These are phyloP conservation scores for Scheffersomyces illinoinensis DNA, from an alignment of 1,139 yeast species.

Conservation along the genomic window DNA sequence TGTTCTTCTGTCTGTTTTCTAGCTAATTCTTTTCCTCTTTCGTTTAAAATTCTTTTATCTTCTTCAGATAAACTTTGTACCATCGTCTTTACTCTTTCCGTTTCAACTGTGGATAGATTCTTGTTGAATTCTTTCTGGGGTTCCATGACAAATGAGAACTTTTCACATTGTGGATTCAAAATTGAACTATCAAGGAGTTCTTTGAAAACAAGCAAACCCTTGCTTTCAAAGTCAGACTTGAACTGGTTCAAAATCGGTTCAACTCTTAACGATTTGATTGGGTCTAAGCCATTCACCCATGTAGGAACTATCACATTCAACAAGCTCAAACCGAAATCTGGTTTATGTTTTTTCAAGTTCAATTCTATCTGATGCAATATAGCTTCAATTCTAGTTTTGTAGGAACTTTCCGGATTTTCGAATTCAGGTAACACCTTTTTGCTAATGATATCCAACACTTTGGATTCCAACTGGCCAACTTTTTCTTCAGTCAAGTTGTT, in stretches of 20 bases:
- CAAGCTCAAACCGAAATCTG: conserved; percentile 85
- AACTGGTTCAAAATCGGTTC: conserved; percentile 60
- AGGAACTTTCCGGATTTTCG: conserved; percentile 45
- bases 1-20: conserved; percentile 68
- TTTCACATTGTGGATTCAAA: conserved; percentile 47
- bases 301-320: conserved; percentile 75
- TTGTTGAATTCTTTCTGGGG: conserved; percentile 62
- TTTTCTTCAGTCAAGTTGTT: conserved; percentile 67
- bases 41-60: conserved; percentile 59
- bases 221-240: conserved; percentile 53
- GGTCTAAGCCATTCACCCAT: conserved; percentile 80
- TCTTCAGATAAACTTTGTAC: conserved; percentile 47
- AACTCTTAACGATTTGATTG: conserved; percentile 65
- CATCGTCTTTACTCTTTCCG: conserved; percentile 46
- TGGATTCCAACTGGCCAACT: conserved; percentile 44
- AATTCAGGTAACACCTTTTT: conserved; percentile 42
- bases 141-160: conserved; percentile 71
- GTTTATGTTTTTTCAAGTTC: conserved; percentile 79
- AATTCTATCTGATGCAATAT: conserved; percentile 86
- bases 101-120: conserved; percentile 56
- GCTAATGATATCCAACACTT: conserved; percentile 43
- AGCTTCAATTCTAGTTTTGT: conserved; percentile 71
- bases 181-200: conserved; percentile 57
- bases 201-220: conserved; percentile 61
- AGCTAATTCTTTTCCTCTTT: conserved; percentile 60